Evolutionary conservation across 495 filamentous ascomycete species (phyloP), one percentile per base, ranked within the genome.

Genomic region (Hypoxylon fragiforme): DNA sequence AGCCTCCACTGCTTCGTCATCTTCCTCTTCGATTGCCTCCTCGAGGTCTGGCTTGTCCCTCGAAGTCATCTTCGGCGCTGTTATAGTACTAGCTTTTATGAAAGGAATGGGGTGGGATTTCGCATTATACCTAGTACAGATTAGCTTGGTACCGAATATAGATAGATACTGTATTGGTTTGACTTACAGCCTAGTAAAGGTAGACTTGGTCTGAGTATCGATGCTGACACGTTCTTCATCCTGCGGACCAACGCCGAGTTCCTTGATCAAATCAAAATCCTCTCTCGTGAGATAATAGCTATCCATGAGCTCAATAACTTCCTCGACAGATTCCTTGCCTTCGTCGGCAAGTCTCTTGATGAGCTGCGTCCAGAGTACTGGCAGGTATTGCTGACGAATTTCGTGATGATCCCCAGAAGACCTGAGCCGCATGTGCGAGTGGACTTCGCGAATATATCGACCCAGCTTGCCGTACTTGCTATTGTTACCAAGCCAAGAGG

Each of bases 231-330:
- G 73, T 20, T 82, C 82, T 73, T 88, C 79, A 45, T 85, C 80
- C 79, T 92, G 90, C 1, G 85, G 83, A 12, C 94, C 95, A 24
- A 99, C 79, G 8, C 91, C 92, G 8, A 99, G 83, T 70, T 99
- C 94, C 54, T 92, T 74, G 62, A 97, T 89, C 11, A 83, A 86
- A 68, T 99, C 94, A 70, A 87, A 96, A 70, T 99, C 94, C 5
- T 97, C 94, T 48, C 85, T 84, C 0, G 94, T 97, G n/a, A 99
- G 79, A 72, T 86, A 99, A 69, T 99, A 99, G 68, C 85, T 88
- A 64, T 99, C 94, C 94, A 99, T 96, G 35, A 96, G 76, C 22
- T 91, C 81, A 63, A 97, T 95, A 12, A 77, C 76, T n/a, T 84
- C 81, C 0, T 80, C 74, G 26, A 94, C 83, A 19, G 78, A 76